A percentile compares a stretch with the other conserved stretches of the same genome.
These are phyloP conservation scores for Colletotrichum theobromicola DNA, from an alignment of 2,329 filamentous ascomycete species.

Conservation along the genomic window DNA sequence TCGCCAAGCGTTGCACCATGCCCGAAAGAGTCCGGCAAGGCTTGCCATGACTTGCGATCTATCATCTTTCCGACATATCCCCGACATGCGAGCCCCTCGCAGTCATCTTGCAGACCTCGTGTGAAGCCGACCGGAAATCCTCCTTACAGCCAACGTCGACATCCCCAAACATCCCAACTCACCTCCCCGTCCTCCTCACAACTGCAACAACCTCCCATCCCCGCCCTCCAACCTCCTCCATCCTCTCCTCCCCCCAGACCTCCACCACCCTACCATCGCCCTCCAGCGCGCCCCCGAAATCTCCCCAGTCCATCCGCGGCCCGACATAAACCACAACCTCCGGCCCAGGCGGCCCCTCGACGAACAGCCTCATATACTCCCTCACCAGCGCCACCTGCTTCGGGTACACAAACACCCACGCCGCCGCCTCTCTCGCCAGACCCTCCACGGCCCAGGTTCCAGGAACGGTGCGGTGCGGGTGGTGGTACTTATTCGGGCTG, in stretches of 20 bases:
- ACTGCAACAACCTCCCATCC: conserved; percentile 11
- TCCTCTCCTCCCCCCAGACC: conserved; percentile 4
- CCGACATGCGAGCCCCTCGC: not conserved
- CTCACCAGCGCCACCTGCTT: conserved; percentile 32
- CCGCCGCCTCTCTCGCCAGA: conserved; percentile 27
- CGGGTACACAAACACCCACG: conserved; percentile 38
- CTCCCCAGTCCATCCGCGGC: conserved; percentile 12
- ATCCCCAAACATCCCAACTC: too few species aligned
- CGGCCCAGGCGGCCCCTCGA: not conserved
- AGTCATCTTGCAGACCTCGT: not conserved
- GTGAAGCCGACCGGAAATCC: too few species aligned
- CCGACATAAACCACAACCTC: conserved; percentile 4
- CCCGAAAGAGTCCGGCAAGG: not conserved
- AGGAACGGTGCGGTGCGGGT: conserved; percentile 28
- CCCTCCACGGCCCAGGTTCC: conserved; percentile 35
- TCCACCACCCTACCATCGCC: not conserved
- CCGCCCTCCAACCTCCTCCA: conserved; percentile 1
- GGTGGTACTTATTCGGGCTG: not conserved
- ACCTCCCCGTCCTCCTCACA: not conserved
- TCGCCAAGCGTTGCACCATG: not conserved
- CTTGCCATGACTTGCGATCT: not conserved
- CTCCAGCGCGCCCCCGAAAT: not conserved
- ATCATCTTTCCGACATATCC: not conserved
- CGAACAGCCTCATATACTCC: conserved; percentile 26
- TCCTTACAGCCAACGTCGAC: too few species aligned